Evolutionary conservation across 306 rosid genomes (phyloP).

Genomic region (Begonia peltatifolia): DNA sequence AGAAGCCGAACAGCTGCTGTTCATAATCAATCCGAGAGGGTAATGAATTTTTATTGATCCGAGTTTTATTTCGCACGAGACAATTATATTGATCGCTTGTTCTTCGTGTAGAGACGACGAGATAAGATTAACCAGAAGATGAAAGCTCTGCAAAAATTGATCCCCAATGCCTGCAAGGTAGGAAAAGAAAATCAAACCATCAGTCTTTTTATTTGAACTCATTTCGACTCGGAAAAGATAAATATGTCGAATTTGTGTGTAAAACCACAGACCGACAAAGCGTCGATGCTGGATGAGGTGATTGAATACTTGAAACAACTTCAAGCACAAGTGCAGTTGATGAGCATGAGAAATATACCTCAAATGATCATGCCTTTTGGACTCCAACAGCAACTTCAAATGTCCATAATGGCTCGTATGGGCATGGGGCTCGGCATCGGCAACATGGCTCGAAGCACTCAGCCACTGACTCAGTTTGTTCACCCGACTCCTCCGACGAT

Average conservation of each 20-base stretch:
- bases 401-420: slow-evolving; percentile 28
- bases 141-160: slow-evolving; percentile 37
- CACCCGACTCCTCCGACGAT: slow-evolving; percentile 12
- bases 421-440: slow-evolving; percentile 19
- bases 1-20: slow-evolving; percentile 19
- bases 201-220: not conserved
- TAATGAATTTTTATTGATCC: not conserved
- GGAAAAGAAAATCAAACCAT: not conserved
- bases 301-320: slow-evolving; percentile 36
- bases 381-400: slow-evolving; percentile 32
- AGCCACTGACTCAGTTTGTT: slow-evolving; percentile 16
- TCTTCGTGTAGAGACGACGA: slow-evolving; percentile 22
- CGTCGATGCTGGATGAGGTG: slow-evolving; percentile 40
- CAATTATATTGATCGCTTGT: not conserved
- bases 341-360: slow-evolving; percentile 26
- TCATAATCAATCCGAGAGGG: slow-evolving; percentile 38
- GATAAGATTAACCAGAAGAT: slow-evolving; percentile 34
- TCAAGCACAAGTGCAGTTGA: slow-evolving; percentile 36
- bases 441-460: slow-evolving; percentile 4
- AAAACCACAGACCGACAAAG: slow-evolving; percentile 33
- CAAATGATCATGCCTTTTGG: slow-evolving; percentile 32
- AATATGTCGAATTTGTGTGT: not conserved
- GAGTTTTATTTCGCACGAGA: not conserved
- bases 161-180: slow-evolving; percentile 41
- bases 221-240: not conserved